A percentile compares a stretch with the other conserved stretches of the same genome.
These are phyloP conservation scores for Cronartium quercuum DNA, from an alignment of 1,284 basidiomycete species.

Conservation along the genomic window DNA sequence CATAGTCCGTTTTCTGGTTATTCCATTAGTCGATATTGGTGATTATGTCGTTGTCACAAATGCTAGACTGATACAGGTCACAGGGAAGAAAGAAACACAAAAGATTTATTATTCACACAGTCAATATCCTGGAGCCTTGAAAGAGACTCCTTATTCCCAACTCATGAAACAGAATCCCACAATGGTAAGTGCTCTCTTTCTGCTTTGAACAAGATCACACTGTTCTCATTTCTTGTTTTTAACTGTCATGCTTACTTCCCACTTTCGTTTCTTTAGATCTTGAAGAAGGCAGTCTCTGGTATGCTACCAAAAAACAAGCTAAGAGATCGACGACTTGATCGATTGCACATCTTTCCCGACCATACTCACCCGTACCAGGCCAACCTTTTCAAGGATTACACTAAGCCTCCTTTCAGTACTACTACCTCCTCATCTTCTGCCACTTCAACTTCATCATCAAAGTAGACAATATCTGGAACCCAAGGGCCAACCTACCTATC, in stretches of 20 bases:
- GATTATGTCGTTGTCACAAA: slow-evolving; percentile 98
- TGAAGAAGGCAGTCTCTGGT: slow-evolving; percentile 86
- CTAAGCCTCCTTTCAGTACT: not conserved
- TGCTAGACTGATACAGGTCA: slow-evolving; percentile 73
- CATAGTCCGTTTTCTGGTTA: not conserved
- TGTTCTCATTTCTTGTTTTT: not conserved
- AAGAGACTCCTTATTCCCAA: slow-evolving; percentile 73
- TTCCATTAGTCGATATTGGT: slow-evolving; percentile 62
- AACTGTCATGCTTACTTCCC: not conserved
- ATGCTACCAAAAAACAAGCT: slow-evolving; percentile 96
- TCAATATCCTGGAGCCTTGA: slow-evolving; percentile 88
- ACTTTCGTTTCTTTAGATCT: slow-evolving; percentile 59
- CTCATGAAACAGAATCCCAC: slow-evolving; percentile 82
- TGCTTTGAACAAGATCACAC: not conserved
- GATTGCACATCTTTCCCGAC: slow-evolving; percentile 71
- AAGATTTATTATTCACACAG: slow-evolving; percentile 82
- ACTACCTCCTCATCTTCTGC: not conserved
- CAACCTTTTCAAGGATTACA: slow-evolving; percentile 43
- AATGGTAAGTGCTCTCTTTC: slow-evolving; percentile 61
- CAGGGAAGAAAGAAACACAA: slow-evolving; percentile 82
- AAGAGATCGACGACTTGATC: slow-evolving; percentile 71
- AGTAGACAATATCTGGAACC: too few relatives aligned
- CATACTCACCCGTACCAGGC: slow-evolving; percentile 50
- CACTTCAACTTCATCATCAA: too few relatives aligned
- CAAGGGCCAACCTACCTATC: too few relatives aligned